Evolutionary conservation across 23 red algal genomes (phyloP).

Genomic region (Agarophyton chilense): DNA sequence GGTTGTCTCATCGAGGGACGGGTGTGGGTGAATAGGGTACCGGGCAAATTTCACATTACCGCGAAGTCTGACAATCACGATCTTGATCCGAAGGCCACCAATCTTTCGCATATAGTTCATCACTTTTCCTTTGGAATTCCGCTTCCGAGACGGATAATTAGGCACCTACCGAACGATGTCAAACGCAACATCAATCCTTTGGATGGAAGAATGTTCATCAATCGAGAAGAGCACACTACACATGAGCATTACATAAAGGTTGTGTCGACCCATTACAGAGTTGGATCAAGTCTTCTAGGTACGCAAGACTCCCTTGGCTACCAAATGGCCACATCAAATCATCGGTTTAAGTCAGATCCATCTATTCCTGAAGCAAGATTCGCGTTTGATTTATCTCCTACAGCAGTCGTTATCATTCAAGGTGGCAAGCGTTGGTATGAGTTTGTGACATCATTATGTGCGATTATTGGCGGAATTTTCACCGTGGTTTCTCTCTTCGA

Average conservation of each 20-base stretch:
- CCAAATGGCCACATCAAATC: conserved; percentile 69
- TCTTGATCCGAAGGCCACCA: conserved; percentile 73
- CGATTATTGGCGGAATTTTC: conserved; percentile 79
- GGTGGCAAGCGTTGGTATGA: conserved; percentile 88
- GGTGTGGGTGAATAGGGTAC: conserved; percentile 80
- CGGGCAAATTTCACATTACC: conserved; percentile 73
- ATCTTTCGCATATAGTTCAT: conserved; percentile 79
- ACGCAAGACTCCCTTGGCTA: conserved; percentile 69
- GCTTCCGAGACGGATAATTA: conserved; percentile 56
- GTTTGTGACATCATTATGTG: conserved; percentile 80
- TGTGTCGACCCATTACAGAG: conserved; percentile 77
- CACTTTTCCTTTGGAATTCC: conserved; percentile 79
- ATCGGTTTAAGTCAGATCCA: conserved; percentile 69
- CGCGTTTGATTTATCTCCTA: conserved; percentile 73
- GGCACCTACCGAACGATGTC: conserved; percentile 62
- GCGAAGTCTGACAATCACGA: conserved; percentile 77
- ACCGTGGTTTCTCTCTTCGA: conserved; percentile 76
- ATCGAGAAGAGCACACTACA: conserved; percentile 51
- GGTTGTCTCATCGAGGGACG: conserved; percentile 73
- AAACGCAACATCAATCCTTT: conserved; percentile 68
- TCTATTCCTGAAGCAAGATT: conserved; percentile 77
- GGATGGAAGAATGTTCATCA: conserved; percentile 69
- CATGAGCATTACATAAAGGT: conserved; percentile 90
- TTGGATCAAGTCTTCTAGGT: conserved; percentile 58
- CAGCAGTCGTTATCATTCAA: conserved; percentile 82